phyloP scores from a whole-genome alignment of 495 filamentous ascomycete species.

The Stereocaulon alpinum region DNA sequence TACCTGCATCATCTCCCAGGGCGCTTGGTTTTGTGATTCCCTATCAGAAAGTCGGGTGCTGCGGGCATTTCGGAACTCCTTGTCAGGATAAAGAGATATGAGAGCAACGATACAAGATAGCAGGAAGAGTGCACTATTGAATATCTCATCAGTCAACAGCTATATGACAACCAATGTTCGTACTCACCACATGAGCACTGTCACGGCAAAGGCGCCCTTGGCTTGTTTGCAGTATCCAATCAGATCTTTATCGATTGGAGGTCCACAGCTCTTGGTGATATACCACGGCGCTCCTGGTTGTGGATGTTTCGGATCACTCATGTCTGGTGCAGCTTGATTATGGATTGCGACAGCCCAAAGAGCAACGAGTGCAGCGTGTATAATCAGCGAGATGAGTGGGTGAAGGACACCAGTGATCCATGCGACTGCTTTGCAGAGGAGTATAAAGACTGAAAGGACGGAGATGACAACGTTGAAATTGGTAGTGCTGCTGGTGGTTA shows the following conservation, averaged over 20 bases:
- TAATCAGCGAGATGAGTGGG: constrained; percentile 52
- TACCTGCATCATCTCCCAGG: constrained; percentile 22
- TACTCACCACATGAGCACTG: constrained; percentile 61
- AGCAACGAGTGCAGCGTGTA: constrained; percentile 47
- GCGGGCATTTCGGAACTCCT: constrained; percentile 7
- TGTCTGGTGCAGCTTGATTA: constrained; percentile 71
- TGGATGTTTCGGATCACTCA: constrained; percentile 58
- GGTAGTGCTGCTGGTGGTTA: constrained; percentile 49
- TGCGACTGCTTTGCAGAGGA: constrained; percentile 50
- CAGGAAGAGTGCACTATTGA: constrained; percentile 42
- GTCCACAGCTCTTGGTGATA: constrained; percentile 62
- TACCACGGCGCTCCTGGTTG: constrained; percentile 72
- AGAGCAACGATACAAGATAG: constrained; percentile 45
- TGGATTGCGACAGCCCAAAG: constrained; percentile 59
- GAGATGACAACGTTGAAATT: constrained; percentile 75
- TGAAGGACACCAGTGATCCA: constrained; percentile 63
- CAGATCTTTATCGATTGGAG: constrained; percentile 45
- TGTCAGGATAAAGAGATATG: constrained; percentile 52
- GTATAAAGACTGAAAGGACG: constrained; percentile 48
- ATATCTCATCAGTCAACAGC: constrained; percentile 24
- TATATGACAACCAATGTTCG: constrained; percentile 30
- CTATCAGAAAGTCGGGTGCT: constrained; percentile 12
- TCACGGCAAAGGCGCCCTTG: constrained; percentile 62
- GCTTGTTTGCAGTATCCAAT: constrained; percentile 66
- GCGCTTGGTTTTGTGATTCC: constrained; percentile 10